These are phyloP conservation scores for Aspergillus sparsus DNA, from an alignment of 495 filamentous ascomycete genomes.

Conservation along the genomic window DNA sequence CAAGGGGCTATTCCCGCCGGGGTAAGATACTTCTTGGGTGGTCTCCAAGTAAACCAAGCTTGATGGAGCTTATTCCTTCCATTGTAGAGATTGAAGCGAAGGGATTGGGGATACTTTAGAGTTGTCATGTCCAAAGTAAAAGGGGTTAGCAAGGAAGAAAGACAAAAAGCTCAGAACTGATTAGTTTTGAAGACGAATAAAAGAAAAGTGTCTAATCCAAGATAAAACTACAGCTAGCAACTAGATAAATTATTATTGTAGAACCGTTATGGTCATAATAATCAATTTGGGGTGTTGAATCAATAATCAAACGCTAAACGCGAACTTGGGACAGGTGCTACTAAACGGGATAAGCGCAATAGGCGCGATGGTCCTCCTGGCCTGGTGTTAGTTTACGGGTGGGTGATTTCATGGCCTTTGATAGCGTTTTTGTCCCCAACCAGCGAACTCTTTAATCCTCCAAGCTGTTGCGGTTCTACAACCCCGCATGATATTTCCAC, in stretches of 20 bases:
- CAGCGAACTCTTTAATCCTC: slow-evolving; percentile 9
- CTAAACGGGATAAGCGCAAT: slow-evolving; percentile 19
- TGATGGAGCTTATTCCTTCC: slow-evolving; percentile 58
- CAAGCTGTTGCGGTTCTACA: slow-evolving; percentile 13
- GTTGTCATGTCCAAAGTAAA: slow-evolving; percentile 9
- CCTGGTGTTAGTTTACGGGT: slow-evolving; percentile 9
- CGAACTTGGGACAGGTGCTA: not conserved
- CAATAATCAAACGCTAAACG: not conserved
- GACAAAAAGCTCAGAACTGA: slow-evolving; percentile 6
- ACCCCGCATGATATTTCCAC: slow-evolving; percentile 22
- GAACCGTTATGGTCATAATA: too few species aligned
- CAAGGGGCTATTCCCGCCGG: slow-evolving; percentile 58
- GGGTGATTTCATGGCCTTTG: not conserved
- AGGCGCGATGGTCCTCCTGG: slow-evolving; percentile 1
- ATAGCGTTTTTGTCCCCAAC: slow-evolving; percentile 11
- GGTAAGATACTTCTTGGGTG: slow-evolving; percentile 68
- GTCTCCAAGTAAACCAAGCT: slow-evolving; percentile 53
- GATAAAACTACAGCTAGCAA: too few species aligned
- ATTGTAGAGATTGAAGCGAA: slow-evolving; percentile 57
- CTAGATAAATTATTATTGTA: too few species aligned
- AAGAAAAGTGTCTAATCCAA: too few species aligned
- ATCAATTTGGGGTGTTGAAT: too few species aligned
- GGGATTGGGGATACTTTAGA: slow-evolving; percentile 58
- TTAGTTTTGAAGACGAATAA: not conserved
- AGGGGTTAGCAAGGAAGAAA: not conserved